Percentiles rank a stretch among this genome's conserved stretches.
phyloP scores from a whole-genome alignment of 371 early-diverging fungal genomes.

The Mortierella sp. region DNA sequence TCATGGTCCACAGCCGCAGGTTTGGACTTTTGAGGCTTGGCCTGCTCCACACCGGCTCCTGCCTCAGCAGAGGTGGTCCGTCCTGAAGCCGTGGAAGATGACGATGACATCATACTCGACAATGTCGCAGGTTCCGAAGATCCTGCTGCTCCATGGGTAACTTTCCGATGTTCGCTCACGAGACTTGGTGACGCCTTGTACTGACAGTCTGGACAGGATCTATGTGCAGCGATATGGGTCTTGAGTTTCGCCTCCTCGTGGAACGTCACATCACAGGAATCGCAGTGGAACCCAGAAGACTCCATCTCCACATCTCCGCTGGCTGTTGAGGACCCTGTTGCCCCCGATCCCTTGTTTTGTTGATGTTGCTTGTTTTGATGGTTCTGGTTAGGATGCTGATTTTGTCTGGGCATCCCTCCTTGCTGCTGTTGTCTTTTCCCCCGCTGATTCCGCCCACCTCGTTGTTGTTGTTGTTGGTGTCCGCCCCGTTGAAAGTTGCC shows the following conservation, averaged over 20 bases:
- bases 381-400: conserved; percentile 5
- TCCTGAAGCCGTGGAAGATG: neutral
- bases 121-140: neutral
- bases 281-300: conserved; percentile 33
- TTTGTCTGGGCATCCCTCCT: neutral
- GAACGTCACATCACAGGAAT: conserved; percentile 51
- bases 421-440: neutral
- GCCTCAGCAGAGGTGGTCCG: neutral
- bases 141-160: conserved; percentile 17
- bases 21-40: conserved; percentile 17
- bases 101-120: neutral
- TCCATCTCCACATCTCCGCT: neutral
- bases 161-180: conserved; percentile 41
- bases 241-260: conserved; percentile 43
- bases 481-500: conserved; percentile 7
- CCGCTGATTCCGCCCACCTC: conserved; percentile 13
- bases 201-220: conserved; percentile 44
- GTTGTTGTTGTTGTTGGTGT: conserved; percentile 17
- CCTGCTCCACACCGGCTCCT: neutral
- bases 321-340: neutral
- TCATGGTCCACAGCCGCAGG: conserved; percentile 15
- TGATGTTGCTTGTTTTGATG: neutral
- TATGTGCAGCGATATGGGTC: conserved; percentile 36
- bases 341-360: neutral
- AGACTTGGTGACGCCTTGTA: conserved; percentile 47